Evolutionary conservation across 2,329 filamentous ascomycete species (phyloP).

Genomic region (Neopestalotiopsis clavispora): DNA sequence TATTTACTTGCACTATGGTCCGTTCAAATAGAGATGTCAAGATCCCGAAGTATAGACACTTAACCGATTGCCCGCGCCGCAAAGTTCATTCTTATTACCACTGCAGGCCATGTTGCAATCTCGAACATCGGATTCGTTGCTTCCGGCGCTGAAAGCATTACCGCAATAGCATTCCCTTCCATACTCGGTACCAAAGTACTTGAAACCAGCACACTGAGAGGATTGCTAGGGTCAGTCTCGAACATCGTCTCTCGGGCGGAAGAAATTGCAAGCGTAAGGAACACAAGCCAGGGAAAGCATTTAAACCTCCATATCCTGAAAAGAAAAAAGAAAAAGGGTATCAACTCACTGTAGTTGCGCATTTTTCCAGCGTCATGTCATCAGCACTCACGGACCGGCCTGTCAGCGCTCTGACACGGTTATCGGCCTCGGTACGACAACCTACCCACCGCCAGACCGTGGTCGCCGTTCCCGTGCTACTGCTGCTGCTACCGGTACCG

Average conservation of each 20-base stretch:
- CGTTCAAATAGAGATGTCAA: background rate
- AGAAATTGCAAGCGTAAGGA: no score
- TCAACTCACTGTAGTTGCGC: conserved; percentile 27
- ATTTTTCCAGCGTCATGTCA: conserved; percentile 39
- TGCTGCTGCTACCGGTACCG: conserved; percentile 18
- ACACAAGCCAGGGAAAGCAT: no score
- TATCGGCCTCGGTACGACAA: conserved; percentile 42
- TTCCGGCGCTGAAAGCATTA: conserved; percentile 34
- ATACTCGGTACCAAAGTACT: conserved; percentile 41
- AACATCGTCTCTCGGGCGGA: no score
- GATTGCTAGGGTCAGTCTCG: no score
- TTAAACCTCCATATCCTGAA: no score
- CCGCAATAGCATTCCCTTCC: conserved; percentile 43
- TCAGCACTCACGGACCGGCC: conserved; percentile 28
- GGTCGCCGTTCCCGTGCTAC: conserved; percentile 28
- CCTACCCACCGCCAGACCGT: conserved; percentile 32
- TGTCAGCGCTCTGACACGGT: conserved; percentile 34
- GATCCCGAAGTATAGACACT: conserved; percentile 31
- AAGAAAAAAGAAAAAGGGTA: no score
- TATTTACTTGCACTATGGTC: background rate
- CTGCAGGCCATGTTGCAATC: conserved; percentile 19
- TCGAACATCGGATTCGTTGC: conserved; percentile 11
- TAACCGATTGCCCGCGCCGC: conserved; percentile 36
- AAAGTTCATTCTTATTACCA: conserved; percentile 27
- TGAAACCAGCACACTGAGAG: conserved; percentile 32